phyloP scores from a whole-genome alignment of 148 eudicot genomes.

The Bassia scoparia region DNA sequence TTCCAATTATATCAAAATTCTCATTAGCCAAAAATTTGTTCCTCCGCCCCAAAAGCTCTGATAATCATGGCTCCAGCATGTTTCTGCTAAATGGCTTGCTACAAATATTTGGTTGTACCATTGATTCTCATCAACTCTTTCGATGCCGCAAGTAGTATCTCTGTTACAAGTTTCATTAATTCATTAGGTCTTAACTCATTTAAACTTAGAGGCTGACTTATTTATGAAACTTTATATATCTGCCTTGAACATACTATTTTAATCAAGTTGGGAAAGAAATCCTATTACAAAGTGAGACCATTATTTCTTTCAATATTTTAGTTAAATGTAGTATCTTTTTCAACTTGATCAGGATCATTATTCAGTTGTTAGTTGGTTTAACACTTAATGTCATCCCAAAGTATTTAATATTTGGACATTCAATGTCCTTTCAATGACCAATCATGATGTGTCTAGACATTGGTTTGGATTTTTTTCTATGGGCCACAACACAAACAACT shows the following conservation, averaged over 20 bases:
- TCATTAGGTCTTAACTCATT: slow-evolving; percentile 2
- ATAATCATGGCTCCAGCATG: slow-evolving; percentile 81
- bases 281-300: too few relatives aligned
- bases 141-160: slow-evolving; percentile 75
- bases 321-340: too few relatives aligned
- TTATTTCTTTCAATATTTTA: too few relatives aligned
- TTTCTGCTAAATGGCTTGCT: slow-evolving; percentile 90
- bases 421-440: background rate
- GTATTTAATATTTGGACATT: too few relatives aligned
- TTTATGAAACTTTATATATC: too few relatives aligned
- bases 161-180: slow-evolving; percentile 33
- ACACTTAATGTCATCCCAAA: too few relatives aligned
- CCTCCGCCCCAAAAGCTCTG: slow-evolving; percentile 87
- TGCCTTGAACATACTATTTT: too few relatives aligned
- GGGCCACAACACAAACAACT: background rate
- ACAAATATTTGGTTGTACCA: slow-evolving; percentile 92
- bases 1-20: slow-evolving; percentile 72
- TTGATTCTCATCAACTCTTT: slow-evolving; percentile 89
- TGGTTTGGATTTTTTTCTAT: background rate
- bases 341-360: too few relatives aligned
- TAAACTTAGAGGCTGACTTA: too few relatives aligned
- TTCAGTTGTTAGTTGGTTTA: too few relatives aligned
- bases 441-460: background rate
- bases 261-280: too few relatives aligned
- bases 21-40: slow-evolving; percentile 69